Evolutionary conservation across 2,329 filamentous ascomycete genomes (phyloP).

Genomic region (Alternaria arborescens): DNA sequence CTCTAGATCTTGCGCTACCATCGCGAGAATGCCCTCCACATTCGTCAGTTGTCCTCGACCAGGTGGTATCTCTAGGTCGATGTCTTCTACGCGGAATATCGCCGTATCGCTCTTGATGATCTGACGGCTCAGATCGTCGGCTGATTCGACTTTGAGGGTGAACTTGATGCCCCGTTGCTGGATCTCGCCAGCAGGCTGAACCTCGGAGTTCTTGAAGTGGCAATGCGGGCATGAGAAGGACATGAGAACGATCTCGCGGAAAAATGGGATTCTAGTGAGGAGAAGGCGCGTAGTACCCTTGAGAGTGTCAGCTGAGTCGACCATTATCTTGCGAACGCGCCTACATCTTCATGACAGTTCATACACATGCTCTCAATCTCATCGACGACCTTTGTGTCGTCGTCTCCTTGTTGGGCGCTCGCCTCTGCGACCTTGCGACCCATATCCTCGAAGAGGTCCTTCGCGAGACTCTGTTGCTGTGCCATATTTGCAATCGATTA

Average conservation of each 20-base stretch:
- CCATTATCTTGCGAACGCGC: conserved; percentile 14
- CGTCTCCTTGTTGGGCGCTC: conserved; percentile 45
- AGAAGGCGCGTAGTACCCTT: conserved; percentile 86
- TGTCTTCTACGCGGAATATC: conserved; percentile 84
- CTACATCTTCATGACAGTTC: conserved; percentile 62
- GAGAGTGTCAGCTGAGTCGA: conserved; percentile 25
- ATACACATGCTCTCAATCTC: conserved; percentile 64
- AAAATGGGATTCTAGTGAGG: conserved; percentile 92
- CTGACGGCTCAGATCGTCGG: conserved; percentile 81
- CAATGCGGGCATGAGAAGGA: conserved; percentile 95
- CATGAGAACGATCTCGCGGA: conserved; percentile 97
- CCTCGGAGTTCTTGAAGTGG: conserved; percentile 87
- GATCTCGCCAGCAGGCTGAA: conserved; percentile 90
- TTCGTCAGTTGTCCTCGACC: conserved; percentile 93
- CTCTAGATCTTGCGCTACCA: conserved; percentile 81
- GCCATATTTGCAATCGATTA: conserved; percentile 39
- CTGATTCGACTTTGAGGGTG: conserved; percentile 77
- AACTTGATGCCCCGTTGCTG: conserved; percentile 89
- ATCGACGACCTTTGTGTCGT: conserved; percentile 59
- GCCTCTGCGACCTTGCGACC: conserved; percentile 57
- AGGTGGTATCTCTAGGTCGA: conserved; percentile 91
- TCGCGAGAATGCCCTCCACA: conserved; percentile 84
- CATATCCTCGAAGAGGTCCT: conserved; percentile 63
- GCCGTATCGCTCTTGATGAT: conserved; percentile 93
- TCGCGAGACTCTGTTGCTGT: conserved; percentile 50